Conservation (phyloP, 345 rosid species). For the Gossypium turneri region DNA sequence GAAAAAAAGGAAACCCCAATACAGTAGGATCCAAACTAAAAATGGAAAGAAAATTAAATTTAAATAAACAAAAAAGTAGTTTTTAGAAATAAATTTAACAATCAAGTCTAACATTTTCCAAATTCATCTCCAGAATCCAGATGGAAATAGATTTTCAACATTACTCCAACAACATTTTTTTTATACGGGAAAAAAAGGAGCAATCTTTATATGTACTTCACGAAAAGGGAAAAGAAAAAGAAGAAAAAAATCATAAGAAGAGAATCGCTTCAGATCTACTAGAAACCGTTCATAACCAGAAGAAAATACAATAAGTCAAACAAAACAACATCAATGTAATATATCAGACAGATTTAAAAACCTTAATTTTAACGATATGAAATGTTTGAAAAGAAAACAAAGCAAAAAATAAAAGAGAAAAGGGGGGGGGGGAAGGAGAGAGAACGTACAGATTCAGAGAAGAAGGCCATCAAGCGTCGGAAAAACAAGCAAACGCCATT, state of each 20-base stretch:
- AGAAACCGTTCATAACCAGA: neutral
- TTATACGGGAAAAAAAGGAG: neutral
- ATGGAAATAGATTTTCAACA: neutral
- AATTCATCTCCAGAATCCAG: constrained; percentile 1
- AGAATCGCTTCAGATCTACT: constrained; percentile 31
- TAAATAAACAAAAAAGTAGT: neutral
- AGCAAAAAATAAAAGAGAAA: neutral
- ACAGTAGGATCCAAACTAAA: neutral
- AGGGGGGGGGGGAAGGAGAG: neutral
- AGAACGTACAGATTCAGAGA: constrained; percentile 36
- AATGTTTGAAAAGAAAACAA: no score
- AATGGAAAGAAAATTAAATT: neutral
- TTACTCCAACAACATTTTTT: neutral
- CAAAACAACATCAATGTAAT: neutral
- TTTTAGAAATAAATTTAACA: neutral
- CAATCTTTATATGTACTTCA: neutral
- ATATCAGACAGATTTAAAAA: neutral
- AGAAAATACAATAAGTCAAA: neutral
- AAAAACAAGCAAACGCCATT: constrained; percentile 2
- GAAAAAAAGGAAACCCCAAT: neutral
- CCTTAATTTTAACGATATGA: neutral
- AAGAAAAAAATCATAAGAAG: neutral
- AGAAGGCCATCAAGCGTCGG: constrained; percentile 18
- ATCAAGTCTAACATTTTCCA: neutral
- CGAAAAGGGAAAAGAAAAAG: neutral